Evolutionary conservation across 2,329 filamentous ascomycete species (phyloP).

Genomic region (Alternaria sp.): DNA sequence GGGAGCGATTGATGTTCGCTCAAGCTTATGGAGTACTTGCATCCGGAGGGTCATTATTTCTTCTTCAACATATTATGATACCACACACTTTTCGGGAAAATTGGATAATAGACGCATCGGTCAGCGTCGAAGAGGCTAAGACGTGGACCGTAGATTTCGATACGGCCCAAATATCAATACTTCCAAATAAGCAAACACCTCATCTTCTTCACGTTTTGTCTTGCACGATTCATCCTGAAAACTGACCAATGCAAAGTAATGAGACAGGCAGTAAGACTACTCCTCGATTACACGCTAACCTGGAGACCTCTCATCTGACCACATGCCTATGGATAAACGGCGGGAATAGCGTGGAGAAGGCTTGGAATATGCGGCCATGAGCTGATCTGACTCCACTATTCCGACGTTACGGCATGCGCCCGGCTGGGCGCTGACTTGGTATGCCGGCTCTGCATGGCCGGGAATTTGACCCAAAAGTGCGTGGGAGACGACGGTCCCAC

Average conservation of each 20-base stretch:
- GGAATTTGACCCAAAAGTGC: not conserved
- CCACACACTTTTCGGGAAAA: constrained; percentile 15
- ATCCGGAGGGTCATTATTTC: not conserved
- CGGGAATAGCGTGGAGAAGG: not conserved
- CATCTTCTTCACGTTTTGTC: not conserved
- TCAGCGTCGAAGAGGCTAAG: not conserved
- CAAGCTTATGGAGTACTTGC: not conserved
- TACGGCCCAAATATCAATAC: not conserved
- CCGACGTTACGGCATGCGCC: constrained; percentile 14
- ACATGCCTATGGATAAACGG: not conserved
- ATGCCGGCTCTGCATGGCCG: not conserved
- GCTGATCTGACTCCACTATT: constrained; percentile 8
- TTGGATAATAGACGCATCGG: constrained; percentile 6
- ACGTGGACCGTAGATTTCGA: constrained; percentile 1
- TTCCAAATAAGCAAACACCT: not conserved
- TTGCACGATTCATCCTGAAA: too few species aligned
- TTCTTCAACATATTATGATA: constrained; percentile 18
- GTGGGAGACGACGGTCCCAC: not conserved
- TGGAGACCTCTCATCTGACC: constrained; percentile 1
- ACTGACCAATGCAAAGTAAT: not conserved
- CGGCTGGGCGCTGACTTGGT: not conserved
- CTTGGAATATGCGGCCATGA: constrained; percentile 19
- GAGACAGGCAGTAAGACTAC: not conserved
- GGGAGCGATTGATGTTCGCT: not conserved
- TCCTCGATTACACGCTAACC: not conserved